A percentile compares a stretch with the other conserved stretches of the same genome.
These are phyloP conservation scores for Linnemannia exigua DNA, from an alignment of 192 early-diverging fungal species.

Conservation along the genomic window DNA sequence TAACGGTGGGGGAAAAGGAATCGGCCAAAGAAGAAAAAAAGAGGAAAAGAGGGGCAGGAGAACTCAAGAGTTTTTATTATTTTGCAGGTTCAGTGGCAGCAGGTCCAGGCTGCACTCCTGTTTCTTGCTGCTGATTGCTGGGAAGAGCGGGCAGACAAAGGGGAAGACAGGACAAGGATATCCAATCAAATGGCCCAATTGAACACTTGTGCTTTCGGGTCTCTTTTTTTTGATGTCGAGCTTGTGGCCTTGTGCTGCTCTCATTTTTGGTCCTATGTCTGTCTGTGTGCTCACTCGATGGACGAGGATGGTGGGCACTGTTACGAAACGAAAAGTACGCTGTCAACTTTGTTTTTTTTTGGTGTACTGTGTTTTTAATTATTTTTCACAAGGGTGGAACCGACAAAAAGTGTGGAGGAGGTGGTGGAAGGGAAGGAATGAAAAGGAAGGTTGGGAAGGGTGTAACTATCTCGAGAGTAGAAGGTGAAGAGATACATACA, in stretches of 20 bases:
- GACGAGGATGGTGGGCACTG: background rate
- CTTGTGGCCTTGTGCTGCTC: background rate
- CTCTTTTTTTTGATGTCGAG: background rate
- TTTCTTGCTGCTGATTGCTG: background rate
- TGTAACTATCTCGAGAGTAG: no score
- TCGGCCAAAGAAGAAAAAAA: constrained; percentile 14
- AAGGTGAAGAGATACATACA: background rate
- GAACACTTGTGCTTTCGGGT: background rate
- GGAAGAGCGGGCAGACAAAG: background rate
- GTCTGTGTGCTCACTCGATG: background rate
- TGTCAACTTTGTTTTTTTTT: background rate
- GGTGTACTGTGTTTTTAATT: background rate
- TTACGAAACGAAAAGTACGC: constrained; percentile 1
- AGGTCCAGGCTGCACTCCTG: background rate
- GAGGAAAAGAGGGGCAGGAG: background rate
- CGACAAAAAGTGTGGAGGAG: background rate
- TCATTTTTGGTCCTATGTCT: background rate
- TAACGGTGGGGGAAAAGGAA: constrained; percentile 5
- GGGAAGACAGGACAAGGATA: background rate
- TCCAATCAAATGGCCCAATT: background rate
- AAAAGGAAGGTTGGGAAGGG: background rate
- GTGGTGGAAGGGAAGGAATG: background rate
- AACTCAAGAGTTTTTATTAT: background rate
- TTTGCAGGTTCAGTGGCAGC: no score
- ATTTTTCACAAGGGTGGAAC: background rate